A percentile compares a stretch with the other conserved stretches of the same genome.
These are phyloP conservation scores for Coemansia sp. DNA, from an alignment of 371 early-diverging fungal species.

Conservation along the genomic window DNA sequence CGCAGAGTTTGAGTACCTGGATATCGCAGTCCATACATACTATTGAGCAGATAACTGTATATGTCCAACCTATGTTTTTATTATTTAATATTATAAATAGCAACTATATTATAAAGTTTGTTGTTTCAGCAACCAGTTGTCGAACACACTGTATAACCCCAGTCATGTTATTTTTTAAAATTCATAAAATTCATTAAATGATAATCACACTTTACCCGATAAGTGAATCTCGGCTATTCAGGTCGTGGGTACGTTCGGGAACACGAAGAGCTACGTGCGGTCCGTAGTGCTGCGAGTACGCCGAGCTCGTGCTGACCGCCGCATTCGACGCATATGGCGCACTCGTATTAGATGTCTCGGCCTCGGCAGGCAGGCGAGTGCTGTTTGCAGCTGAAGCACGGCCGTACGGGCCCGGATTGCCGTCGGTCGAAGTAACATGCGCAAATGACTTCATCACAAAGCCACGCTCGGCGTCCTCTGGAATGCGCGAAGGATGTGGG, in stretches of 20 bases:
- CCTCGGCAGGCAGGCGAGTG: neutral
- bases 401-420: slow-evolving; percentile 15
- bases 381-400: neutral
- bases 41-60: no score
- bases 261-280: slow-evolving; percentile 9
- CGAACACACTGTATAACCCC: no score
- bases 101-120: no score
- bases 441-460: slow-evolving; percentile 22
- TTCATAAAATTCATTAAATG: neutral
- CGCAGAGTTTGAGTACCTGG: no score
- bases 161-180: no score
- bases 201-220: neutral
- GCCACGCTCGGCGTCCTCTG: neutral
- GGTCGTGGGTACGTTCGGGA: slow-evolving; percentile 8
- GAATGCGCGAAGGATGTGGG: no score
- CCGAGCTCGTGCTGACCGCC: slow-evolving; percentile 2
- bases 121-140: no score
- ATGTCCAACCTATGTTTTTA: no score
- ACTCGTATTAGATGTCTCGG: neutral
- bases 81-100: no score
- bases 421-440: neutral
- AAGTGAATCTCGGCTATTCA: slow-evolving; percentile 25
- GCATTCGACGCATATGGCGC: neutral
- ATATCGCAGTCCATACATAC: no score
- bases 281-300: slow-evolving; percentile 23